phyloP scores from a whole-genome alignment of 352 stramenopile species.

The Phytophthora pistaciae region DNA sequence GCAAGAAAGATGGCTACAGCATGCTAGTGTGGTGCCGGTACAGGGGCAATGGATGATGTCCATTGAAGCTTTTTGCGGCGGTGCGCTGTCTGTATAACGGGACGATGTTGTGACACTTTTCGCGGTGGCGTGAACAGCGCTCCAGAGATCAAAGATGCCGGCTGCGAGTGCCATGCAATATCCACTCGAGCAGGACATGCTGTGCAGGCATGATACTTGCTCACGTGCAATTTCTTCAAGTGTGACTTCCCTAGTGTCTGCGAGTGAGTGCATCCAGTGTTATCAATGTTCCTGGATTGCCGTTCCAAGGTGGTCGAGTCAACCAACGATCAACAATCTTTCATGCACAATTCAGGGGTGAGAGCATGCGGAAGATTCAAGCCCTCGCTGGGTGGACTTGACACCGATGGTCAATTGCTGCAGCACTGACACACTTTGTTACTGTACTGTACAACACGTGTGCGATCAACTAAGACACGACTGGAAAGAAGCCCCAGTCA shows the following conservation, averaged over 20 bases:
- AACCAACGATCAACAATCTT: too few relatives aligned
- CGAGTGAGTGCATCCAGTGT: neutral
- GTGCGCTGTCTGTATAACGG: constrained; percentile 6
- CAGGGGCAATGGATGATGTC: neutral
- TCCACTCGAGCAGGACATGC: neutral
- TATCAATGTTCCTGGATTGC: too few relatives aligned
- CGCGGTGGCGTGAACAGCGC: neutral
- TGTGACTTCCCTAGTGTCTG: neutral
- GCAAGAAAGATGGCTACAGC: neutral
- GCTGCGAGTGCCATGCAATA: neutral
- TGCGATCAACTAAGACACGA: too few relatives aligned
- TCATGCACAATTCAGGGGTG: too few relatives aligned
- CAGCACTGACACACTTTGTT: too few relatives aligned
- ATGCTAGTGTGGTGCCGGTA: neutral
- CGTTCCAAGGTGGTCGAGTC: too few relatives aligned
- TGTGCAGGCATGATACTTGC: neutral
- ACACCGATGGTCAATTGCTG: too few relatives aligned
- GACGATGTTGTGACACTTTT: neutral
- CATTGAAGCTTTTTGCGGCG: constrained; percentile 6
- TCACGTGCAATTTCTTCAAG: neutral
- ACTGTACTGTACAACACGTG: too few relatives aligned
- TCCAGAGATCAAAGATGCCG: neutral
- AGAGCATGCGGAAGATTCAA: too few relatives aligned
- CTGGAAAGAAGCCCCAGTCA: too few relatives aligned
- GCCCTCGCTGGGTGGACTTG: too few relatives aligned